Conservation (phyloP, 2,329 filamentous ascomycete species). For the Scolecobasidium constrictum region DNA sequence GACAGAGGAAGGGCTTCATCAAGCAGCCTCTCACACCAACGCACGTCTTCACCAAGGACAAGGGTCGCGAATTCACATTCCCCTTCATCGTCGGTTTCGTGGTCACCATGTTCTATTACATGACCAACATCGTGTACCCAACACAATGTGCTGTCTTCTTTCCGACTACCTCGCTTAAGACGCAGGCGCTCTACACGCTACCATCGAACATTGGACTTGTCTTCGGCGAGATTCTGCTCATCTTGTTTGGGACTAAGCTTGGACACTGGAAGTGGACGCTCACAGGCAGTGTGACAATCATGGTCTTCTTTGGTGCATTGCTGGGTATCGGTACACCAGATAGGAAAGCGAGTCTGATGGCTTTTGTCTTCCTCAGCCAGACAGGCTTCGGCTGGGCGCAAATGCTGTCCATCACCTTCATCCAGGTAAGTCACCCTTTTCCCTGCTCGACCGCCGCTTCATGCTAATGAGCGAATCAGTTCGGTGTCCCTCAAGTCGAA, state of each 20-base stretch:
- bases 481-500: constrained; percentile 18
- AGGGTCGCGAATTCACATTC: constrained; percentile 37
- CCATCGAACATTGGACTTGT: constrained; percentile 10
- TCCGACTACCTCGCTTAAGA: constrained; percentile 16
- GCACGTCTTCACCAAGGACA: constrained; percentile 33
- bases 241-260: constrained; percentile 7
- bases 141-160: constrained; percentile 9
- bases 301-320: constrained; percentile 8
- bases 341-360: constrained; percentile 12
- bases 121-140: constrained; percentile 7
- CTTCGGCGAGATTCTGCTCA: constrained; percentile 7
- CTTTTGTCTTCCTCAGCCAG: constrained; percentile 14
- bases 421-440: too few species aligned
- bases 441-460: too few species aligned
- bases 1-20: constrained; percentile 8
- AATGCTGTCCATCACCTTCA: constrained; percentile 21
- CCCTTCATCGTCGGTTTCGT: constrained; percentile 34
- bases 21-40: constrained; percentile 28
- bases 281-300: constrained; percentile 4
- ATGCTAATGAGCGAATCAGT: too few species aligned
- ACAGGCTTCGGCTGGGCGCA: constrained; percentile 21
- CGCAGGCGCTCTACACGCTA: constrained; percentile 18
- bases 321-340: constrained; percentile 6
- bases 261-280: constrained; percentile 9
- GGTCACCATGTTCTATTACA: constrained; percentile 22